Evolutionary conservation across 352 stramenopile species (phyloP), one percentile per base, ranked within the genome.

Genomic region (Phytopythium montanum): DNA sequence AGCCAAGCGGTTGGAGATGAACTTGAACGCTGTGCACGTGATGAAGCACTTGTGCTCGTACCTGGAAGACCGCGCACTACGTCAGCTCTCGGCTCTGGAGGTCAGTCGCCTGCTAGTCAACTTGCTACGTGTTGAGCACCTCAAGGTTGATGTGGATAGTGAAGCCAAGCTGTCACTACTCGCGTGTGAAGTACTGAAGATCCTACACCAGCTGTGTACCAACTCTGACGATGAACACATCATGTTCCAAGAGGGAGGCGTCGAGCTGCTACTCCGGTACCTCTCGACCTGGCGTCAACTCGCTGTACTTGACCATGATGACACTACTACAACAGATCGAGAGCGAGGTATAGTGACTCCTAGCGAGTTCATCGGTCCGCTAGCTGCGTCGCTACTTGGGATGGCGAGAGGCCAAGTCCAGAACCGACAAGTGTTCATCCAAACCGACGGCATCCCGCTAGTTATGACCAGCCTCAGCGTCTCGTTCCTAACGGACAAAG

Each of bases 181-280:
- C 7, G 21, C 51, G 6, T 72, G 56, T 44, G 77, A 85, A 44
- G 76, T 69, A 14, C 55, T 86, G n/a, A 39, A 58, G 0, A 51
- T 87, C 19, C 66, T 90, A 16, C 68, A 76, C 12, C 69, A 64
- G 18, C 46, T 90, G 25, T 75, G 65, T 49, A 21, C 19, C 1
- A 73, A 54, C 18, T 0, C 61, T 16, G 61, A 81, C 12, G 79
- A 87, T 21, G 64, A 85, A 29, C 65, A 73, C 12, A 56, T 79
- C 13, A 54, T 90, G 13, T 66, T 65, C 23, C 72, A 82, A 44
- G 71, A 76, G 53, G 53, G 46, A 19, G 79, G 75, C 1, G 65
- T 79, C 2, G 63, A 85, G 23, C 56, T 88, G 12, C 38, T 90
- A 0, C 58, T 69, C 13, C 49, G 54, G 9, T 87, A 72, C 41